Conservation (phyloP, 2,329 filamentous ascomycete species). For the Emergomyces orientalis region DNA sequence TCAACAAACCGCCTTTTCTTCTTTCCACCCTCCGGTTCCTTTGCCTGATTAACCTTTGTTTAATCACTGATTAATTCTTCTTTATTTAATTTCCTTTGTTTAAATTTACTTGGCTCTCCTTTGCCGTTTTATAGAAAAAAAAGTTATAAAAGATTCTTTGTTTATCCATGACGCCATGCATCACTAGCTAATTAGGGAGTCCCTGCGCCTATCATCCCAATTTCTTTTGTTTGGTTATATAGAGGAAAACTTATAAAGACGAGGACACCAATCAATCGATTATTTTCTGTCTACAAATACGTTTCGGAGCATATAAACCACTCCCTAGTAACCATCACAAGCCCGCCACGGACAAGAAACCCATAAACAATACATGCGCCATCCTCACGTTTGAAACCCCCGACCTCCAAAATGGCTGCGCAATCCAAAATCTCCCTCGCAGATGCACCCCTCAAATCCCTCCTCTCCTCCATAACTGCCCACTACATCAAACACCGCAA, state of each 20-base stretch:
- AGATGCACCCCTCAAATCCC: constrained; percentile 55
- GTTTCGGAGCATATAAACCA: not conserved
- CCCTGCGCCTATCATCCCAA: not conserved
- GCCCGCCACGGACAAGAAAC: not conserved
- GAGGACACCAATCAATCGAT: not conserved
- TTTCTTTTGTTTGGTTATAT: not conserved
- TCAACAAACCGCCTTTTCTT: not conserved
- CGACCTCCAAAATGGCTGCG: constrained; percentile 50
- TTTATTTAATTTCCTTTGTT: not conserved
- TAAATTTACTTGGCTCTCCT: not conserved
- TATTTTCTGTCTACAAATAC: not conserved
- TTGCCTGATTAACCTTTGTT: not conserved
- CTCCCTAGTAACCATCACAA: not conserved
- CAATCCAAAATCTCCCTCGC: constrained; percentile 62
- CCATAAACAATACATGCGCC: not conserved
- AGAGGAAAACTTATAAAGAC: not conserved
- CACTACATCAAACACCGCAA: constrained; percentile 73
- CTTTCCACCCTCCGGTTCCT: not conserved
- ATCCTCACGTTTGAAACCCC: not conserved
- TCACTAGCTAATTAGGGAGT: not conserved
- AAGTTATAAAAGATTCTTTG: not conserved
- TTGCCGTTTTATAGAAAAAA: not conserved
- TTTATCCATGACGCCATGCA: not conserved
- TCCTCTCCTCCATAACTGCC: constrained; percentile 57
- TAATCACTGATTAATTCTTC: not conserved